Base-by-base conservation (phyloP, 441 rosid species). In the Gossypium schwendimanii region DNA sequence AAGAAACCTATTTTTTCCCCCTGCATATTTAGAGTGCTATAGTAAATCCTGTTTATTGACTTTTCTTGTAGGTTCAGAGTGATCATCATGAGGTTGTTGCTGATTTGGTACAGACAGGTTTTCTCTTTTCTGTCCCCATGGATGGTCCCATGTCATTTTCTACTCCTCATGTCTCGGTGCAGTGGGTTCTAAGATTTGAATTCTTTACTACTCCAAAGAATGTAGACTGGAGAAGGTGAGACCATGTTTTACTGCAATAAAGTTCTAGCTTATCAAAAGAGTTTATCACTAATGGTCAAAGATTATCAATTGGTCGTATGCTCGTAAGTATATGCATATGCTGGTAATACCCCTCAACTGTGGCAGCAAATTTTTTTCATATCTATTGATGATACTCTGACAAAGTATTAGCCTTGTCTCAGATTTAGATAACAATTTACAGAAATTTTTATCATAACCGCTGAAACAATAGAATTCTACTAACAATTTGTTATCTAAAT, bases 101-200 rank as follows among this genome's bases (percentile, higher is more conserved):
- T 44, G 97, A 95, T 83, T 81, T 95, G 83, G 85, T 92, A 73
- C 99, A 95, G 78, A 87, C 99, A n/a, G 87, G 99, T 86, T 95
- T 95, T 83, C 93, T 91, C 21, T 95, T 95, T 78, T 89, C 97
- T 50, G 80, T 95, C 80, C 99, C 98, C 33, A 86, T 83, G 83
- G 98, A 95, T 81, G 99, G 97, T 50, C 97, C 98, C 18, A 91
- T 91, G 99, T 92, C 99, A 62, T 95, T 95, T 82, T 85, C 92
- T 52, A 95, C 99, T 60, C 86, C 85, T 18, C 88, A 79, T 73
- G 88, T 94, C 77, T 89, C 93, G 33, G 94, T 92, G 76, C 91
- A 87, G 75, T 95, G 99, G 99, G 90, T 83, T 78, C 79, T 95
- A 23, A 86, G 97, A 77, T 92, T 95, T 79, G 99, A 95, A 86